A percentile compares a stretch with the other conserved stretches of the same genome.
These are phyloP conservation scores for Trichoderma harzianum DNA, from an alignment of 2,329 filamentous ascomycete genomes.

Conservation along the genomic window DNA sequence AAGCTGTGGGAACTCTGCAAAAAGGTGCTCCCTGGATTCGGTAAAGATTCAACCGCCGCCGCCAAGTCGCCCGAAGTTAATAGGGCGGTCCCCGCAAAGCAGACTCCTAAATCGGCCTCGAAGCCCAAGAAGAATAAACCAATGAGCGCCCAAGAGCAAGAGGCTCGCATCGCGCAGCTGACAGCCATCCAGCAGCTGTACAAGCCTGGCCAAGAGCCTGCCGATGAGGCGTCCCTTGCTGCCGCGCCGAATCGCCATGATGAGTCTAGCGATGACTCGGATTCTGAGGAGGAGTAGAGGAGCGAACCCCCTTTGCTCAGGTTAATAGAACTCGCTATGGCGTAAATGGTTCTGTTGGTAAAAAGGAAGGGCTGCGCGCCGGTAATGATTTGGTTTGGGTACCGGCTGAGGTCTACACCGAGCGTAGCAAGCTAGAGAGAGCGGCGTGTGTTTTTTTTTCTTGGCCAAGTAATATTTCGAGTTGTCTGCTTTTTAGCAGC, in stretches of 20 bases:
- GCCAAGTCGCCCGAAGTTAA: slow-evolving; percentile 32
- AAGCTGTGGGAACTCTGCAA: slow-evolving; percentile 49
- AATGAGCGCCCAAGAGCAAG: slow-evolving; percentile 68
- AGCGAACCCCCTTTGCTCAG: background rate
- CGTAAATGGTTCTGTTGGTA: background rate
- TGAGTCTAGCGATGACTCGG: slow-evolving; percentile 44
- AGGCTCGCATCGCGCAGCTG: slow-evolving; percentile 60
- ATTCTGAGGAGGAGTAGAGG: slow-evolving; percentile 46
- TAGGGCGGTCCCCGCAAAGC: slow-evolving; percentile 30
- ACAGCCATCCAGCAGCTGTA: slow-evolving; percentile 50
- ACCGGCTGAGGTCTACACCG: background rate
- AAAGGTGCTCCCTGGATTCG: slow-evolving; percentile 41
- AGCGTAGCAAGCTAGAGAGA: background rate
- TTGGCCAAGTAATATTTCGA: background rate
- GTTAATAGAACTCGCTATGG: background rate
- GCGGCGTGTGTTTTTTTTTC: background rate
- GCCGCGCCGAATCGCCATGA: slow-evolving; percentile 28
- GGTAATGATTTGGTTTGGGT: slow-evolving; percentile 3
- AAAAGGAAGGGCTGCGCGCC: background rate
- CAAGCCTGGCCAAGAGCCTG: slow-evolving; percentile 33
- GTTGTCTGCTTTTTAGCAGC: background rate
- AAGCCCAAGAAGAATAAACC: slow-evolving; percentile 72
- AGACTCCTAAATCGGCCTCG: slow-evolving; percentile 31
- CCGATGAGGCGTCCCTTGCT: slow-evolving; percentile 28
- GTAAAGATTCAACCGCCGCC: slow-evolving; percentile 31